phyloP scores from a whole-genome alignment of 2,329 filamentous ascomycete species.

The Penicillium rolfsii region DNA sequence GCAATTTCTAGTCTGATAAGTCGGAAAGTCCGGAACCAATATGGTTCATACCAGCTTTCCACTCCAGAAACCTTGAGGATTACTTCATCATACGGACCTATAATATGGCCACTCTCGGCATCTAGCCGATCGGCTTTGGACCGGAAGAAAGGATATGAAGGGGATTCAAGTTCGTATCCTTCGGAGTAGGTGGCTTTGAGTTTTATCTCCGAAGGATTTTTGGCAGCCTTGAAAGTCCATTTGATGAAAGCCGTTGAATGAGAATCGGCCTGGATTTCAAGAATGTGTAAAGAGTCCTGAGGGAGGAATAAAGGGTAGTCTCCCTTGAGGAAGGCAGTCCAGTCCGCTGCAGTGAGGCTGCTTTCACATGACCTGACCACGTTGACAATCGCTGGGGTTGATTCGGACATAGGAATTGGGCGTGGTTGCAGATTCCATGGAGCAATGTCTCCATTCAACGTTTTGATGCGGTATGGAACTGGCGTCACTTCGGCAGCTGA shows the following conservation, averaged over 20 bases:
- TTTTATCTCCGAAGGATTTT: constrained; percentile 18
- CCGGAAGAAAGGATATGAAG: constrained; percentile 46
- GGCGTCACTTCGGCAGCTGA: constrained; percentile 14
- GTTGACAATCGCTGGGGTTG: constrained; percentile 25
- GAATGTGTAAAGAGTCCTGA: constrained; percentile 17
- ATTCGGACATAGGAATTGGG: constrained; percentile 41
- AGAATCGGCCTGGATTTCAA: constrained; percentile 30
- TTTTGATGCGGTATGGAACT: constrained; percentile 36
- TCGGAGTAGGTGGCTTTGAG: constrained; percentile 40
- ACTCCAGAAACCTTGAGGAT: constrained; percentile 28
- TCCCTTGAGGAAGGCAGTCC: constrained; percentile 15
- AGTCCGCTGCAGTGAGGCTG: background rate
- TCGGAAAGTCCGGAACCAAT: constrained; percentile 49
- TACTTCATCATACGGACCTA: constrained; percentile 45
- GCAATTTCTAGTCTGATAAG: constrained; percentile 38
- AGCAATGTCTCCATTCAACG: constrained; percentile 44
- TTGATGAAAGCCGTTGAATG: constrained; percentile 33
- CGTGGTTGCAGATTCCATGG: constrained; percentile 47
- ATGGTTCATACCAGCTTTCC: constrained; percentile 39
- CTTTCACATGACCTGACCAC: constrained; percentile 31
- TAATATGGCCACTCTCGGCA: constrained; percentile 33
- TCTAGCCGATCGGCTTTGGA: constrained; percentile 45
- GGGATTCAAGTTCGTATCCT: constrained; percentile 39
- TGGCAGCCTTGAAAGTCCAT: constrained; percentile 28
- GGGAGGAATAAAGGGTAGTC: constrained; percentile 14